Percentiles rank a stretch among this genome's conserved stretches.
These are phyloP conservation scores for Candida sp. DNA, from an alignment of 1,139 yeast species.

Conservation along the genomic window DNA sequence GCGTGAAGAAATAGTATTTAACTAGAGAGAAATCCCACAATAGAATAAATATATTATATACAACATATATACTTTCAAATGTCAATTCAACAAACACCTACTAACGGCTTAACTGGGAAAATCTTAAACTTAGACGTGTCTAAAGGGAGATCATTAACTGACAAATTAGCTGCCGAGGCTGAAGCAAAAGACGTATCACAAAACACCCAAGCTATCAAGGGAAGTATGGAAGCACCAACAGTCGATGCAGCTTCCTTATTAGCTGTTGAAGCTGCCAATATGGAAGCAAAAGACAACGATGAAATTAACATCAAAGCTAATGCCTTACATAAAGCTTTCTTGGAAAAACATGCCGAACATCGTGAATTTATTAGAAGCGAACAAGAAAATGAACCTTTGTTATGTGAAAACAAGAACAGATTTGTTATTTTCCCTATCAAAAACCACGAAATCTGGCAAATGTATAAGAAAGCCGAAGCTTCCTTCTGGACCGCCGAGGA, in stretches of 20 bases:
- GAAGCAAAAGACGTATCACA: slow-evolving; percentile 37
- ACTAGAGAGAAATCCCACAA: no score
- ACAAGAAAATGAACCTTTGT: slow-evolving; percentile 88
- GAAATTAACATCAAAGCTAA: slow-evolving; percentile 18
- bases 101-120: slow-evolving; percentile 48
- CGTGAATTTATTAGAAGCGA: slow-evolving; percentile 68
- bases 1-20: neutral
- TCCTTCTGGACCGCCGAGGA: slow-evolving; percentile 99
- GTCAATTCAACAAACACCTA: slow-evolving; percentile 48
- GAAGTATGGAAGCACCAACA: slow-evolving; percentile 3
- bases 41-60: no score
- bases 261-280: slow-evolving; percentile 9
- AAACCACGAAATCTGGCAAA: slow-evolving; percentile 98
- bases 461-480: slow-evolving; percentile 98
- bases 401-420: slow-evolving; percentile 82
- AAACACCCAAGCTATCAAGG: slow-evolving; percentile 22
- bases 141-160: slow-evolving; percentile 39
- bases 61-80: slow-evolving; percentile 12
- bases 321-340: slow-evolving; percentile 48
- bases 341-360: slow-evolving; percentile 59
- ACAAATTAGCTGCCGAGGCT: slow-evolving; percentile 45
- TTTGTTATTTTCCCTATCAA: slow-evolving; percentile 96
- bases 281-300: slow-evolving; percentile 9
- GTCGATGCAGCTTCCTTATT: slow-evolving; percentile 8
- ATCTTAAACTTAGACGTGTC: slow-evolving; percentile 41